phyloP scores from a whole-genome alignment of 345 rosid species.

The Eucalyptus decipiens region DNA sequence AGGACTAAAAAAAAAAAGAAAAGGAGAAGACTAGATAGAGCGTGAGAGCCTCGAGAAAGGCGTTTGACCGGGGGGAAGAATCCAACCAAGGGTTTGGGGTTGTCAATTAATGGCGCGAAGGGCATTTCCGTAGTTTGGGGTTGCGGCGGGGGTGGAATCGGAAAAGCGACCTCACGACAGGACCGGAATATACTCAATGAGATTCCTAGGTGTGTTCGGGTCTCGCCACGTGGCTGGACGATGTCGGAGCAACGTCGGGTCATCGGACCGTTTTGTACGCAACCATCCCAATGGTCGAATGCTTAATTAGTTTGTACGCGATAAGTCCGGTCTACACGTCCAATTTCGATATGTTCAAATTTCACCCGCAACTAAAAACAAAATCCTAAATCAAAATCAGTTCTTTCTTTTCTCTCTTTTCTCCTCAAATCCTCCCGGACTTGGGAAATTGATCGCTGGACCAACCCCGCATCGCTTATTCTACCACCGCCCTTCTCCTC shows the following conservation, averaged over 20 bases:
- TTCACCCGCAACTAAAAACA: not conserved
- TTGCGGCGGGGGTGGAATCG: not conserved
- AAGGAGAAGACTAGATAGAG: not conserved
- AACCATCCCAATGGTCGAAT: not conserved
- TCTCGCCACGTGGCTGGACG: not conserved
- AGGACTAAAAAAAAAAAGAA: not conserved
- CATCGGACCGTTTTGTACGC: not conserved
- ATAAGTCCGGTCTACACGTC: not conserved
- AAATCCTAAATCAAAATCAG: not conserved
- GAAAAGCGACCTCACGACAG: not conserved
- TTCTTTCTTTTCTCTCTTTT: not conserved
- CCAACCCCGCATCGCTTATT: rapidly evolving
- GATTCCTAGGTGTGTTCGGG: not conserved
- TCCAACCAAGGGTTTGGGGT: not conserved
- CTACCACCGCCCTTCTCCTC: not conserved
- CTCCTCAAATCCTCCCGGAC: not conserved
- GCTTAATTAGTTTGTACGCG: not conserved
- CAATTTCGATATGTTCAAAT: not conserved
- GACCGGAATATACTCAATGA: not conserved
- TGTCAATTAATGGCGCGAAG: not conserved
- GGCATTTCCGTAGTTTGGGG: not conserved
- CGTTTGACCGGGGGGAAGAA: not conserved
- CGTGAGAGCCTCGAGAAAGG: not conserved
- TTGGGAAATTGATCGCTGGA: rapidly evolving
- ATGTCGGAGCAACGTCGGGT: not conserved